A percentile compares a stretch with the other conserved stretches of the same genome.
Evolutionary conservation across 371 early-diverging fungal genomes (phyloP).

Genomic region (Thermomucor indicae-seudaticae): DNA sequence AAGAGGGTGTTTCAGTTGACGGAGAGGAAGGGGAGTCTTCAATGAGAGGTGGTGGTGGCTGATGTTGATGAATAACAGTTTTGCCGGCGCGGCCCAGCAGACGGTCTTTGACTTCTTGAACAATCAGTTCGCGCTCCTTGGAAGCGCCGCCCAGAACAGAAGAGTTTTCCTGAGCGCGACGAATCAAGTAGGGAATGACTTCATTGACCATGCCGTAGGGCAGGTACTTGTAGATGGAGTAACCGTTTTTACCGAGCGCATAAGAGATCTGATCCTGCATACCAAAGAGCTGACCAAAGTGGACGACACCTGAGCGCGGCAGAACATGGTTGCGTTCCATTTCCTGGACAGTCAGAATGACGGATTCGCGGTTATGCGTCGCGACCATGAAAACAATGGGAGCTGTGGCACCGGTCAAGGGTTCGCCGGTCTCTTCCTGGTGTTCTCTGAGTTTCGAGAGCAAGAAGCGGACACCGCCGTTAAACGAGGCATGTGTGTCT

Average conservation of each 20-base stretch:
- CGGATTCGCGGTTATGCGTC: conserved; percentile 87
- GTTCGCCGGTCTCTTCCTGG: conserved; percentile 19
- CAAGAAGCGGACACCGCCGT: conserved; percentile 74
- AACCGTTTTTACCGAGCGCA: conserved; percentile 73
- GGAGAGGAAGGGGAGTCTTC: background rate
- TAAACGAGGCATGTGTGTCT: conserved; percentile 84
- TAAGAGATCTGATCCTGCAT: conserved; percentile 85
- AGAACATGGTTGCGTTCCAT: conserved; percentile 62
- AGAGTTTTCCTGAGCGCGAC: conserved; percentile 95
- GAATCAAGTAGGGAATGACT: conserved; percentile 90
- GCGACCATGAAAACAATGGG: conserved; percentile 83
- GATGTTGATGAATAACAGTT: too few relatives aligned
- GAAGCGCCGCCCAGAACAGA: conserved; percentile 59
- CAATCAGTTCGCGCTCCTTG: conserved; percentile 48
- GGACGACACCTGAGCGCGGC: conserved; percentile 62
- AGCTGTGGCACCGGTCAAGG: conserved; percentile 27
- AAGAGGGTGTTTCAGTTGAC: too few relatives aligned
- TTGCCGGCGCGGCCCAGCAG: too few relatives aligned
- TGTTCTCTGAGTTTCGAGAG: conserved; percentile 48
- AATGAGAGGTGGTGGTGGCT: background rate
- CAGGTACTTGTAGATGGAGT: conserved; percentile 86
- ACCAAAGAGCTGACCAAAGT: conserved; percentile 91
- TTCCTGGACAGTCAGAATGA: conserved; percentile 60
- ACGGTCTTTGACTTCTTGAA: conserved; percentile 50
- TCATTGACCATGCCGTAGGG: conserved; percentile 84